Base-by-base conservation (phyloP, 192 early-diverging fungal species). In the Thoreauomyces humboldtii region DNA sequence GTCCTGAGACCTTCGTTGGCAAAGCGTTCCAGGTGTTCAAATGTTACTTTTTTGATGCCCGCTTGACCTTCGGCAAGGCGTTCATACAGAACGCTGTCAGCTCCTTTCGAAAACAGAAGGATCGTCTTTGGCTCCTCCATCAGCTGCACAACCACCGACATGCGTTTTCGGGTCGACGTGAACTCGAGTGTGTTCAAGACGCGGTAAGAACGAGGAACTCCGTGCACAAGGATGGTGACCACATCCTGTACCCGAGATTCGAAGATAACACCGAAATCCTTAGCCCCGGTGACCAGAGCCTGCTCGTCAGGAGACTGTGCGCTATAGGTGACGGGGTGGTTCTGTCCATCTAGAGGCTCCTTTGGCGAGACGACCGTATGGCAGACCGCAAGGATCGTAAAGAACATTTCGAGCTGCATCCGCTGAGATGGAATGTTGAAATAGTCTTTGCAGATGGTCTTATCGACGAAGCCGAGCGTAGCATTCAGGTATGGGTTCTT, bases 291-390 rank as follows among this genome's bases (percentile, higher is more conserved):
- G 1, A 92, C 89, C 35, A 94, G 68, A n/a, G 92, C 92, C 65
- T 86, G 87, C 72, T 94, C 92, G 63, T 94, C 92, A 6, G 92
- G 92, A 14, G 88, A 90, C 3, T 89, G 83, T 0, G 89, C 86
- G 69, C 89, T 87, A 67, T 92, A 94, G 21, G 80, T 82, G 38
- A 87, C 61, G 14, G 22, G 14, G 25, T 51, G 28, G 6, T 29
- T 25, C 2, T 5, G 17, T 14, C 28, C 19, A 22, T 43, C 42
- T 15, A 61, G 19, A 31, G 76, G 50, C 74, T 71, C n/a, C 71
- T 87, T 77, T 19, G 88, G 83, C 24, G 82, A 64, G 58, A 92
- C 72, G 29, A 91, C 94, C 1, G 91, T 89, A 61, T 96, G 94
- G 72, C 94, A 96, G 1, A 96, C 73, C 0, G 94, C 86, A 4